Evolutionary conservation across 2,329 filamentous ascomycete genomes (phyloP).

Genomic region (Geosmithia flava): DNA sequence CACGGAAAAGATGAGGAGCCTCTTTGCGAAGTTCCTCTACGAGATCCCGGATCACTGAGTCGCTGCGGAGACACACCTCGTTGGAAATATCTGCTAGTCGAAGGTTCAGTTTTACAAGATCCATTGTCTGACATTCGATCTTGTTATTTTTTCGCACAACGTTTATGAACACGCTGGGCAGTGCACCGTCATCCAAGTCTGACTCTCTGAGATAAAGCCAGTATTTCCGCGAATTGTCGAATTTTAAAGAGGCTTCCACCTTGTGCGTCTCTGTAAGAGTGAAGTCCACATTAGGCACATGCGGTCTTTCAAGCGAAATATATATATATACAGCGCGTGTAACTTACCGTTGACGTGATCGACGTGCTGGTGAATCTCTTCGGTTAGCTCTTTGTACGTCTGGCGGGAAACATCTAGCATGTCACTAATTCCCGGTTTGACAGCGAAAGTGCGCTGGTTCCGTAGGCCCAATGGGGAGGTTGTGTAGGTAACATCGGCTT

Average conservation of each 20-base stretch:
- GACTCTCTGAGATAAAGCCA: constrained; percentile 55
- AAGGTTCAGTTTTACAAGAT: constrained; percentile 68
- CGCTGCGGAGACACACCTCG: constrained; percentile 74
- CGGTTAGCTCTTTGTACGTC: constrained; percentile 79
- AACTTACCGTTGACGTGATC: constrained; percentile 49
- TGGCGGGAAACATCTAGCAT: constrained; percentile 80
- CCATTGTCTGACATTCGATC: constrained; percentile 79
- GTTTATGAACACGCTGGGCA: constrained; percentile 70
- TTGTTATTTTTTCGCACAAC: constrained; percentile 56
- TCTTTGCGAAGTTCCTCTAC: constrained; percentile 60
- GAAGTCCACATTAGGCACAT: background rate
- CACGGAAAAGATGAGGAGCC: constrained; percentile 63
- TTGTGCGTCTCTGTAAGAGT: constrained; percentile 36
- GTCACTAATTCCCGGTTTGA: constrained; percentile 74
- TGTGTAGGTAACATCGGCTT: constrained; percentile 69
- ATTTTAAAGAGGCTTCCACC: constrained; percentile 56
- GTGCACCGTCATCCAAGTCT: constrained; percentile 45
- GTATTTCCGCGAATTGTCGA: constrained; percentile 66
- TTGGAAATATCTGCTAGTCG: constrained; percentile 70
- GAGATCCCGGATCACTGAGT: constrained; percentile 60
- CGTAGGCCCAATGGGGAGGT: constrained; percentile 71
- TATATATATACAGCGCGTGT: too few relatives aligned
- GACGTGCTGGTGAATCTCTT: constrained; percentile 63
- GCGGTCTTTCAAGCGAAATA: background rate
- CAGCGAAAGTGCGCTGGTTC: constrained; percentile 83